A percentile compares a stretch with the other conserved stretches of the same genome.
These are phyloP conservation scores for Colletotrichum lindemuthianum DNA, from an alignment of 2,329 filamentous ascomycete genomes.

Conservation along the genomic window DNA sequence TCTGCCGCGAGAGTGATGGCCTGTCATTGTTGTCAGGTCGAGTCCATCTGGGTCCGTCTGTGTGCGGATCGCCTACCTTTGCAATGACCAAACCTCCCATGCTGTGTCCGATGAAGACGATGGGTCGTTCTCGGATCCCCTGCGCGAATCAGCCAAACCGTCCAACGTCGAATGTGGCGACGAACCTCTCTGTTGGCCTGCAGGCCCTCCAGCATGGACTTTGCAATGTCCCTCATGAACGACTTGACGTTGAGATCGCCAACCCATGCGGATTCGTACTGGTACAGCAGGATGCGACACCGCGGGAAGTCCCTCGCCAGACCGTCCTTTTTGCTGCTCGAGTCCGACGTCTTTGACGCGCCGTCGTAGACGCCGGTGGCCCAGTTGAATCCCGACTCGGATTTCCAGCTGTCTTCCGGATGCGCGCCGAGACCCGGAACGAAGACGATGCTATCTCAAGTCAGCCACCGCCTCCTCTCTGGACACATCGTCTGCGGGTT, in stretches of 20 bases:
- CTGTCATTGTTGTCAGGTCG: slow-evolving; percentile 2
- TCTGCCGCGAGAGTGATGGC: slow-evolving; percentile 43
- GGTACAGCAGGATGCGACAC: slow-evolving; percentile 52
- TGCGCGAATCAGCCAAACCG: not conserved
- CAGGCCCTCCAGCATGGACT: slow-evolving; percentile 48
- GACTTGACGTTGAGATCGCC: slow-evolving; percentile 53
- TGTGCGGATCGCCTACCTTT: slow-evolving; percentile 44
- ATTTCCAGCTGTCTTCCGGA: slow-evolving; percentile 52
- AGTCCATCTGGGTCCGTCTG: not conserved
- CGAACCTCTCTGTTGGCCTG: slow-evolving; percentile 48
- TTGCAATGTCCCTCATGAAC: slow-evolving; percentile 51
- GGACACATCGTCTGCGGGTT: not conserved
- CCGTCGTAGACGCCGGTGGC: slow-evolving; percentile 46
- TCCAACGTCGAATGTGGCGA: no score
- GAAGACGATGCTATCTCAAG: slow-evolving; percentile 48
- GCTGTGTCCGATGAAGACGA: slow-evolving; percentile 55
- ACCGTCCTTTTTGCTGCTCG: slow-evolving; percentile 43
- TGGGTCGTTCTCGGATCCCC: slow-evolving; percentile 44
- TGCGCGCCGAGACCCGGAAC: slow-evolving; percentile 53
- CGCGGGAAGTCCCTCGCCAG: slow-evolving; percentile 51
- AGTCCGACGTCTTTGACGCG: slow-evolving; percentile 48
- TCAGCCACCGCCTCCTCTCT: slow-evolving; percentile 24
- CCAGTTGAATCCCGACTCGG: slow-evolving; percentile 53
- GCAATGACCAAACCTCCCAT: slow-evolving; percentile 57
- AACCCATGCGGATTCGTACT: slow-evolving; percentile 54